phyloP scores from a whole-genome alignment of 768 basidiomycete genomes.

The Russula foetens region DNA sequence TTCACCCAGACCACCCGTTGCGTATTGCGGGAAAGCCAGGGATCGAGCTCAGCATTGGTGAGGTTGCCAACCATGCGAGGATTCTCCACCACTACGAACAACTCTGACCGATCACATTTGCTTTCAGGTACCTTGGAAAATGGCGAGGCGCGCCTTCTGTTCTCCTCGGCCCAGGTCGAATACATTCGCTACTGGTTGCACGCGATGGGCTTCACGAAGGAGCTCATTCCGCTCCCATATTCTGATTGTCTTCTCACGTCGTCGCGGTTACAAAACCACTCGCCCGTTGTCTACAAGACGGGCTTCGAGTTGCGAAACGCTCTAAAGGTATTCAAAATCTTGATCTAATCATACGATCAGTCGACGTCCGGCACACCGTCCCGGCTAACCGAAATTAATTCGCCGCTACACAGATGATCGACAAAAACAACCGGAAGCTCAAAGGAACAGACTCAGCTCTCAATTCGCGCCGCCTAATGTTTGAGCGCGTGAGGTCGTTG shows the following conservation, averaged over 20 bases:
- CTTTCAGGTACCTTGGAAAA: slow-evolving; percentile 52
- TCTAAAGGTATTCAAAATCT: slow-evolving; percentile 43
- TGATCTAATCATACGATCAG: neutral
- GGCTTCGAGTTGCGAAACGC: slow-evolving; percentile 48
- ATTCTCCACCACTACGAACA: neutral
- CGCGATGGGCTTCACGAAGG: slow-evolving; percentile 57
- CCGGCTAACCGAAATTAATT: neutral
- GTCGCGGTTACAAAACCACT: slow-evolving; percentile 48
- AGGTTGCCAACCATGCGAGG: slow-evolving; percentile 4
- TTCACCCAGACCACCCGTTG: slow-evolving; percentile 66
- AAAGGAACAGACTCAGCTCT: slow-evolving; percentile 54
- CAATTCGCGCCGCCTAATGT: slow-evolving; percentile 47
- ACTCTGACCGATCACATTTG: neutral
- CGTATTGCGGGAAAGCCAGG: slow-evolving; percentile 56
- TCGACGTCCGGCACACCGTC: neutral
- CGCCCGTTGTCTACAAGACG: slow-evolving; percentile 48
- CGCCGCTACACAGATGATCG: slow-evolving; percentile 44
- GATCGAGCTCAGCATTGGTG: slow-evolving; percentile 64
- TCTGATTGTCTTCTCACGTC: slow-evolving; percentile 65
- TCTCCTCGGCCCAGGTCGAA: slow-evolving; percentile 79
- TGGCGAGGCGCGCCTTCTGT: slow-evolving; percentile 72
- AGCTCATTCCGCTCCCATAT: slow-evolving; percentile 64
- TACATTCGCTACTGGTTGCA: slow-evolving; percentile 81
- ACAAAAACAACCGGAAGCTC: slow-evolving; percentile 73
- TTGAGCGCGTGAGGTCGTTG: slow-evolving; percentile 58